Percentiles rank a stretch among this genome's conserved stretches.
These are phyloP conservation scores for Sedum album DNA, from an alignment of 164 flowering plant species.

Conservation along the genomic window DNA sequence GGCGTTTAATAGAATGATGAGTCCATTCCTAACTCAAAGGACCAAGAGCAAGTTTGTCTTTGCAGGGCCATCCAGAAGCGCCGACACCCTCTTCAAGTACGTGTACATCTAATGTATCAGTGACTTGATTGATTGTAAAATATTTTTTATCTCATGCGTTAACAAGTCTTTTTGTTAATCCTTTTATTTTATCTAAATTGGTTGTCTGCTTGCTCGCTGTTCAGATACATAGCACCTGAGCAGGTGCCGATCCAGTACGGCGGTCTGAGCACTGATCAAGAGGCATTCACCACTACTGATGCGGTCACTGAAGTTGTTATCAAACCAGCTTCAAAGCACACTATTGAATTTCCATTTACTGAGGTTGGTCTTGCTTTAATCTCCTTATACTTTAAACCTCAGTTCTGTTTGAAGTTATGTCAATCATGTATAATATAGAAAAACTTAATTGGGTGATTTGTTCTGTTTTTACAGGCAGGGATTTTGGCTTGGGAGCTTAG, in stretches of 20 bases:
- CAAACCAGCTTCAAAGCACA: slow-evolving; percentile 63
- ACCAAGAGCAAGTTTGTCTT: slow-evolving; percentile 11
- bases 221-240: slow-evolving; percentile 84
- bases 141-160: too few species aligned
- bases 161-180: too few species aligned
- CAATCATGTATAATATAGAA: background rate
- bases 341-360: slow-evolving; percentile 54
- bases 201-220: background rate
- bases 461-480: slow-evolving; percentile 28
- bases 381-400: background rate
- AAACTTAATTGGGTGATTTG: background rate
- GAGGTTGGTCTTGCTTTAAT: slow-evolving; percentile 42
- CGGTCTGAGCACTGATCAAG: slow-evolving; percentile 61
- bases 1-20: slow-evolving; percentile 7
- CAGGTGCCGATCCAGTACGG: slow-evolving; percentile 78
- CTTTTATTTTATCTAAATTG: background rate
- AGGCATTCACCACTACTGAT: slow-evolving; percentile 56
- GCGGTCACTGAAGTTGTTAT: slow-evolving; percentile 50
- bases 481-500: slow-evolving; percentile 62
- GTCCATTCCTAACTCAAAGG: slow-evolving; percentile 10
- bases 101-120: slow-evolving; percentile 11
- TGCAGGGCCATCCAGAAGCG: slow-evolving; percentile 10
- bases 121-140: too few species aligned
- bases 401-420: background rate
- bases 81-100: slow-evolving; percentile 93